These are phyloP conservation scores for Lentinula edodes DNA, from an alignment of 768 basidiomycete genomes.

Conservation along the genomic window DNA sequence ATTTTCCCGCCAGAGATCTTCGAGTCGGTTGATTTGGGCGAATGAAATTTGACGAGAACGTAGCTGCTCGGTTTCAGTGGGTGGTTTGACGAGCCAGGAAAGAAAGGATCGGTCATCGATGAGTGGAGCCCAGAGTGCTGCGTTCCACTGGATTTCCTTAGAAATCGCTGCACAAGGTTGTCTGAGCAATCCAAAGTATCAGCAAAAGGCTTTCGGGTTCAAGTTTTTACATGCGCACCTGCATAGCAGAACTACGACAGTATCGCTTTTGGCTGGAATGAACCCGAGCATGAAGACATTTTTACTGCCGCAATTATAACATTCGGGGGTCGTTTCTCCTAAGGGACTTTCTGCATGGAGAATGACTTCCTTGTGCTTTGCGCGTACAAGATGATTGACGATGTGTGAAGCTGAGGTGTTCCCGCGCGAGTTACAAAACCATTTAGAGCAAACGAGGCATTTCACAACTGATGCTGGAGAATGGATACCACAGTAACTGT, in stretches of 20 bases:
- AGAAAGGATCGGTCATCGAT: conserved; percentile 98
- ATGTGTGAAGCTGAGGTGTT: conserved; percentile 99
- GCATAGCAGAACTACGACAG: conserved; percentile 94
- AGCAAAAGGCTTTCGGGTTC: background rate
- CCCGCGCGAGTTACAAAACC: conserved; percentile 99
- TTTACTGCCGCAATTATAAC: conserved; percentile 98
- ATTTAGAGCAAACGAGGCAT: conserved; percentile 86
- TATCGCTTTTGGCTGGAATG: conserved; percentile 98
- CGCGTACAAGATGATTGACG: conserved; percentile 97
- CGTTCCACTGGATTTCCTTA: conserved; percentile 99
- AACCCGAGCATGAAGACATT: conserved; percentile 99
- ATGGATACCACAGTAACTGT: conserved; percentile 96
- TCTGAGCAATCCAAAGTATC: conserved; percentile 28
- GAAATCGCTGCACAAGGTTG: conserved; percentile 98
- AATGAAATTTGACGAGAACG: conserved; percentile 97
- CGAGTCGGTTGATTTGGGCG: conserved; percentile 93
- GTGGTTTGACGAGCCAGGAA: conserved; percentile 98
- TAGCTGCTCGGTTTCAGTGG: conserved; percentile 92
- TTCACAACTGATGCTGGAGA: conserved; percentile 97
- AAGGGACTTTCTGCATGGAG: conserved; percentile 92
- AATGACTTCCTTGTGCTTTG: conserved; percentile 98
- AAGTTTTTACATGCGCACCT: conserved; percentile 54
- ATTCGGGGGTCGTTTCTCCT: conserved; percentile 97
- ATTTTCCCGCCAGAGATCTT: conserved; percentile 97
- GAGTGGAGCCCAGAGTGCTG: conserved; percentile 94